These are phyloP conservation scores for Aristolochia contorta DNA, from an alignment of 164 flowering plant genomes.

Conservation along the genomic window DNA sequence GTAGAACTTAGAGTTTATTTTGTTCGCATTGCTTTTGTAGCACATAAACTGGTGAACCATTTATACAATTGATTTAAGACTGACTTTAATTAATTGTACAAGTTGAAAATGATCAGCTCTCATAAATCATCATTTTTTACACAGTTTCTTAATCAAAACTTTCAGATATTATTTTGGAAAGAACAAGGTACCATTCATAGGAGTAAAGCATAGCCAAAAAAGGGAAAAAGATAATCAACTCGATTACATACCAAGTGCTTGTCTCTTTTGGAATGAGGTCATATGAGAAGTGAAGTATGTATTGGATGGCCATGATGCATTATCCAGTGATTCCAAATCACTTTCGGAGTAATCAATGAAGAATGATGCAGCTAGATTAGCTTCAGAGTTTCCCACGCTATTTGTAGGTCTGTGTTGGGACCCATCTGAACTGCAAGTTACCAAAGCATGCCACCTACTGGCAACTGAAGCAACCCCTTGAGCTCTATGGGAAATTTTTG, in stretches of 20 bases:
- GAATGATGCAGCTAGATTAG: conserved; percentile 14
- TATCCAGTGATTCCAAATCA: conserved; percentile 70
- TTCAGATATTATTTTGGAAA: too few species aligned
- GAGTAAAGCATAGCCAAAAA: neutral
- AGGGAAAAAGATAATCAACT: neutral
- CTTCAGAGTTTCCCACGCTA: conserved; percentile 35
- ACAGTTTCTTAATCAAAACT: too few species aligned
- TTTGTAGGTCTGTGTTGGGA: conserved; percentile 31
- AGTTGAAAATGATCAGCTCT: too few species aligned
- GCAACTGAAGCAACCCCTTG: conserved; percentile 66
- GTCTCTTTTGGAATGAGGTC: conserved; percentile 70
- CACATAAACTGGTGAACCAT: too few species aligned
- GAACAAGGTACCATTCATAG: neutral
- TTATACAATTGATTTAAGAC: too few species aligned
- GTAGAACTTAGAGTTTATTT: too few species aligned
- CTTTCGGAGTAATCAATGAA: conserved; percentile 46
- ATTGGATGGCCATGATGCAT: conserved; percentile 24
- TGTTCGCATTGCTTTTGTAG: too few species aligned
- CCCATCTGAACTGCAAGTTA: conserved; percentile 47
- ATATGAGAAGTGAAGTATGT: conserved; percentile 43
- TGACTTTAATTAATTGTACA: too few species aligned
- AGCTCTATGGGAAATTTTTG: conserved; percentile 85
- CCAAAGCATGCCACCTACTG: conserved; percentile 77
- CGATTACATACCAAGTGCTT: conserved; percentile 60
- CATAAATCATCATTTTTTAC: too few species aligned